phyloP scores from a whole-genome alignment of 768 basidiomycete species.

The Termitomyces sp. region DNA sequence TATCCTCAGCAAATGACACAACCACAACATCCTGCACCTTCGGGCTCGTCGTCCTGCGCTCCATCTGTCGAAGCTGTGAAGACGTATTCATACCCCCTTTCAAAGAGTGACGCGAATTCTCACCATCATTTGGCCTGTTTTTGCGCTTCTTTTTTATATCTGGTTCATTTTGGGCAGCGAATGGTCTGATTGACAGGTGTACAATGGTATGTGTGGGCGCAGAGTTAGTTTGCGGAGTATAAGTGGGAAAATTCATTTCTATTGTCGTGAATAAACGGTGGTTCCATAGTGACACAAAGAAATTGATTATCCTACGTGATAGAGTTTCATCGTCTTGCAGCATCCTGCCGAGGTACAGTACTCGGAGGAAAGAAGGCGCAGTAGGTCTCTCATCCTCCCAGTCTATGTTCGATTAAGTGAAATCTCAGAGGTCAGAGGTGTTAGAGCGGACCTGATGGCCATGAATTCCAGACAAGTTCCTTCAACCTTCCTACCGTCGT shows the following conservation, averaged over 20 bases:
- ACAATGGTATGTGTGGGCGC: slow-evolving; percentile 58
- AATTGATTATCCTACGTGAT: slow-evolving; percentile 37
- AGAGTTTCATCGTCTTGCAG: slow-evolving; percentile 83
- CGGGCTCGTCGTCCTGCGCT: slow-evolving; percentile 4
- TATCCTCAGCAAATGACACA: slow-evolving; percentile 17
- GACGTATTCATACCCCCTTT: neutral
- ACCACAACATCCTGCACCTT: slow-evolving; percentile 13
- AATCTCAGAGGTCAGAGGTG: neutral
- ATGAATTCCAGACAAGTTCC: slow-evolving; percentile 80
- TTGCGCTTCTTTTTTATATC: slow-evolving; percentile 53
- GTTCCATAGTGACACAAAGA: slow-evolving; percentile 4
- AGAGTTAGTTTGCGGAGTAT: slow-evolving; percentile 24
- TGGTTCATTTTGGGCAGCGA: slow-evolving; percentile 44
- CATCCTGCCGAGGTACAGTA: slow-evolving; percentile 74
- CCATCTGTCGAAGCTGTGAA: neutral
- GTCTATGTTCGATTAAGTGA: slow-evolving; percentile 32
- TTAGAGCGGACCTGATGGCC: slow-evolving; percentile 60
- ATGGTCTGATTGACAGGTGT: slow-evolving; percentile 68
- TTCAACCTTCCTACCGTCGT: slow-evolving; percentile 75
- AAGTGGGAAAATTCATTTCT: slow-evolving; percentile 38
- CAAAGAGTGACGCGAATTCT: slow-evolving; percentile 6
- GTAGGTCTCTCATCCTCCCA: slow-evolving; percentile 80
- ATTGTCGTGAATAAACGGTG: slow-evolving; percentile 1
- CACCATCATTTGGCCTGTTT: slow-evolving; percentile 22
- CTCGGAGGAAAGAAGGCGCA: slow-evolving; percentile 69